Base-by-base conservation (phyloP, 2,329 filamentous ascomycete genomes). In the Penicillium sp. region DNA sequence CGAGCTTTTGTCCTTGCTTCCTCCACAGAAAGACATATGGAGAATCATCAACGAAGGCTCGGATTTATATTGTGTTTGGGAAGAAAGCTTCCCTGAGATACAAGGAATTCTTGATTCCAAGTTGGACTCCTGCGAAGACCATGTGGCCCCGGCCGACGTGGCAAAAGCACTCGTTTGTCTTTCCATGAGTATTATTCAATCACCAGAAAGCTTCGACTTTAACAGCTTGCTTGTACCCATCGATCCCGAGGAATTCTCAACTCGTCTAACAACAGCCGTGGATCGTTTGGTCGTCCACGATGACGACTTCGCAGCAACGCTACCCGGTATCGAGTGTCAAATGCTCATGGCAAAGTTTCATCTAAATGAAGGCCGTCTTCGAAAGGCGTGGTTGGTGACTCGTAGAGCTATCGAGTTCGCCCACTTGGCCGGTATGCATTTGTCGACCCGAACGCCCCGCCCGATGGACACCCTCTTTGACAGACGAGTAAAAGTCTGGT, bases 301-400 rank as follows among this genome's bases (percentile, higher is more conserved):
- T 46, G 79, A 82, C 47, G 76, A 80, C 41, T 76, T 77, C 49
- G 74, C 75, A 12, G 75, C 76, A 8, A 81, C 75, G 1, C 58
- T 83, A 0, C 77, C 83, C 43, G 78, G 78, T 3, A 72, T 85
- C 49, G 80, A 84, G 61, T 79, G 77, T 43, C 71, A 80, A 34
- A 68, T 78, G 42, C 62, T 85, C 10, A 71, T 78, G 33, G 71
- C 75, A 10, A 84, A 83, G 59, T 75, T 80, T 54, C 79, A 81
- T 54, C 68, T 81, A 45, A 80, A 83, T 50, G 77, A 81, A 54
- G 83, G 82, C 2, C 77, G 79, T 34, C 81, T 83, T 9, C 76
- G 80, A 29, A 75, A 78, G 55, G 77, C 79, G 1, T 85, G 82
- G 83, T 68, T 82, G 4, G 65, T 75, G 7, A 73, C 74, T 33